Evolutionary conservation across 164 flowering plant genomes (phyloP), one percentile per base, ranked within the genome.

Genomic region (Dillenia turbinata): DNA sequence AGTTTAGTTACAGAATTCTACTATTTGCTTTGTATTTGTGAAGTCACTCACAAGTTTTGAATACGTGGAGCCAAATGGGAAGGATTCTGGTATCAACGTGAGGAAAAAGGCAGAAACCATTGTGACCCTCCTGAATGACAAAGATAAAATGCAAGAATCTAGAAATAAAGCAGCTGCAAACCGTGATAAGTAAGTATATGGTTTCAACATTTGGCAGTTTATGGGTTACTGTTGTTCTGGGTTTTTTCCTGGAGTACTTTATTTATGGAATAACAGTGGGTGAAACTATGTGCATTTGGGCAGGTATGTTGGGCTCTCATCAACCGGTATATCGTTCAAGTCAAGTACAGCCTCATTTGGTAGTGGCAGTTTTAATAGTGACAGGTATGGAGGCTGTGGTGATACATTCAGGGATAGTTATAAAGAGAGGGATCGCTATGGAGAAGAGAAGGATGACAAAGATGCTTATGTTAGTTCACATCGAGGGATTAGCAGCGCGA

Each of bases 261-360:
- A 13, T 51, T 47, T 56, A 22, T 52, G 44, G 16, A 56, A 24
- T 48, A n/a, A 12, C n/a, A 13, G 15, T 49, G 45, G 15, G 15
- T 62, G 43, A 61, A 47, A 73, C 33, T 69, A 19, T 69, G 9
- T 56, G 33, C 22, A 24, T 16, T 51, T 70, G 46, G 14, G 24
- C 55, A 95, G 99, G 86, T 95, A 88, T 63, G 3, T 95, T 78
- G 99, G 99, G 24, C 91, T 95, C 47, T 92, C 99, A 47, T 95
- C 99, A 44, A 68, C 81, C 61, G 98, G 98, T 54, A 73, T 86
- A 40, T 75, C 90, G 13, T 80, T 75, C 49, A 95, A 90, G 77
- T 83, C 99, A 49, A 78, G 88, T 71, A 64, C 88, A 67, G 73
- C 88, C 19, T 76, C 96, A 47, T 77, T 44, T 55, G 72, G 85